phyloP scores from a whole-genome alignment of 2,329 filamentous ascomycete species.

The Fusarium xyrophilum region DNA sequence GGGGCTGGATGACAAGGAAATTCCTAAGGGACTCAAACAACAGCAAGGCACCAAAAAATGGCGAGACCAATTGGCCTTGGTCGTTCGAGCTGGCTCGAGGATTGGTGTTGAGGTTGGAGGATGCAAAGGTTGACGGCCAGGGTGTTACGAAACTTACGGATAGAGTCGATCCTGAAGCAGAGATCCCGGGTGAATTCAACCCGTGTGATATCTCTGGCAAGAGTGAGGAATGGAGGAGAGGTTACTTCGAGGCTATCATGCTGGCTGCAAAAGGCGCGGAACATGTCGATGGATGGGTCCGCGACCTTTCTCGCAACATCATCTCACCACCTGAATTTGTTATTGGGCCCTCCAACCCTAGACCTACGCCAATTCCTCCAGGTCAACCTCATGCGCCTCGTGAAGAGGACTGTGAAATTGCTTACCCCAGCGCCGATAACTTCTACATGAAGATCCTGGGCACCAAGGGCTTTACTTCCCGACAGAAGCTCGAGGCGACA shows the following conservation, averaged over 20 bases:
- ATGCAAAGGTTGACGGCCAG: constrained; percentile 71
- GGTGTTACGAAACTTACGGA: constrained; percentile 62
- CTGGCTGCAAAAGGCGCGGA: constrained; percentile 78
- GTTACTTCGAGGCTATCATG: constrained; percentile 86
- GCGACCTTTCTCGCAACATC: constrained; percentile 69
- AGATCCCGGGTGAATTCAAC: constrained; percentile 71
- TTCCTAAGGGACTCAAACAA: constrained; percentile 69
- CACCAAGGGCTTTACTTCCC: constrained; percentile 78
- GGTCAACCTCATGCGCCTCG: constrained; percentile 68
- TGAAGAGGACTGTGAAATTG: constrained; percentile 76
- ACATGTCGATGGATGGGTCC: constrained; percentile 79
- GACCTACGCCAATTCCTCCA: constrained; percentile 74
- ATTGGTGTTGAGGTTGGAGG: constrained; percentile 72
- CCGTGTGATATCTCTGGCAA: constrained; percentile 75
- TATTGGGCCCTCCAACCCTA: constrained; percentile 82
- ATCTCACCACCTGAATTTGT: constrained; percentile 77
- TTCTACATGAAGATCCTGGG: constrained; percentile 85
- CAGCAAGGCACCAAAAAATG: constrained; percentile 61
- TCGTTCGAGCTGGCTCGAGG: constrained; percentile 67
- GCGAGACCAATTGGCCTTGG: constrained; percentile 69
- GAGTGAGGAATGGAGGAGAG: constrained; percentile 82
- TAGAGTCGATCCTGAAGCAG: constrained; percentile 69
- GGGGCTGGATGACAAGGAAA: constrained; percentile 74
- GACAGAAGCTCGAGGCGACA: constrained; percentile 81
- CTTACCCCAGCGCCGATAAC: constrained; percentile 73